Evolutionary conservation across 352 stramenopile species (phyloP).

Genomic region (Phytophthora pluvialis): DNA sequence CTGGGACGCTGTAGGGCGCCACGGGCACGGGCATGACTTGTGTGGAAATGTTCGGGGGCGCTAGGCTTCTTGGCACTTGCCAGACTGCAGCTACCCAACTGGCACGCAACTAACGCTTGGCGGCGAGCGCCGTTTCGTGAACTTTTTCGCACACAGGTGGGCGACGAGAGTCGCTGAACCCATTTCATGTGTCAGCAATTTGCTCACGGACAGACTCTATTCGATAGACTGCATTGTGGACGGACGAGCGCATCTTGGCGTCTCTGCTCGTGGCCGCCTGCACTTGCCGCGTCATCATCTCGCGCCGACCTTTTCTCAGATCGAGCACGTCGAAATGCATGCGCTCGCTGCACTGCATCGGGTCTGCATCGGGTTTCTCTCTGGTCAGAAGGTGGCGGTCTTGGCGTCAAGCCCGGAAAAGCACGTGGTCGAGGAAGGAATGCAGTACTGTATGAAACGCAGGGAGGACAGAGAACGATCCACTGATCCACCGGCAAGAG

Average conservation of each 20-base stretch:
- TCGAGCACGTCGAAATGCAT: conserved; percentile 6
- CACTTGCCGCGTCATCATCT: neutral
- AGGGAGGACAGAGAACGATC: too few relatives aligned
- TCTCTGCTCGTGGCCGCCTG: conserved; percentile 1
- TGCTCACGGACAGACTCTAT: neutral
- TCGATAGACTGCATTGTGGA: conserved; percentile 12
- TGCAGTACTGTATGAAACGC: neutral
- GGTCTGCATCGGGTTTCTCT: neutral
- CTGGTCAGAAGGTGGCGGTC: neutral
- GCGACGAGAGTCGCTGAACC: conserved; percentile 22
- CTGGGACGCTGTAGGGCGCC: conserved; percentile 4
- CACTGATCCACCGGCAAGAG: neutral
- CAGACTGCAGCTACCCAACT: conserved; percentile 24
- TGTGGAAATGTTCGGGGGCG: neutral
- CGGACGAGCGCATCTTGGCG: neutral
- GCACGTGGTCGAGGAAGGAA: neutral
- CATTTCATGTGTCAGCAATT: conserved; percentile 6
- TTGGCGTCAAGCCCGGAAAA: conserved; percentile 6
- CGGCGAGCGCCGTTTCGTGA: neutral
- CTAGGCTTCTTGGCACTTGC: neutral
- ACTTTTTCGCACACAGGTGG: conserved; percentile 21
- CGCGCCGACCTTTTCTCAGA: conserved; percentile 18
- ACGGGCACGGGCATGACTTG: conserved; percentile 19
- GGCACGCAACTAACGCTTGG: neutral
- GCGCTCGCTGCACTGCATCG: neutral